Evolutionary conservation across 345 rosid species (phyloP), one percentile per base, ranked within the genome.

Genomic region (Acer campestre): DNA sequence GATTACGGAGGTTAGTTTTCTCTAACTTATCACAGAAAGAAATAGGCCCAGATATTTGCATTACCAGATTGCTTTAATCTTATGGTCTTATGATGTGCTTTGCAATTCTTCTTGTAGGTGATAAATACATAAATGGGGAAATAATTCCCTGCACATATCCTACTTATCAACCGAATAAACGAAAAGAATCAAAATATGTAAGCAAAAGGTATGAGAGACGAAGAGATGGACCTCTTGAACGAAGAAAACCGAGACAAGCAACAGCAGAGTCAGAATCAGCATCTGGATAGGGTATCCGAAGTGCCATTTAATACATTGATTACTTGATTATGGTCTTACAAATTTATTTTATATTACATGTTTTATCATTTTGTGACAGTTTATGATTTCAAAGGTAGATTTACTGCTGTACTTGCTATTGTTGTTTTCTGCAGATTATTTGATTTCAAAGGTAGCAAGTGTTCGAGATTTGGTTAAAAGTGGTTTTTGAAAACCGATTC

Each of bases 121-220:
- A 95, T 80, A 95, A 95, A 81, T 95, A 95, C 80, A 71, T 90
- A 79, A 95, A 95, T 75, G 99, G 99, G 61, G 97, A 93, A 86
- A 95, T 95, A 22, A 90, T 93, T 73, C 96, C 98, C 2, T 92
- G 96, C 89, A 87, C 91, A 48, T 95, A 95, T 80, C 98, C 99
- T 3, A 95, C 98, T 48, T 95, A 92, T 82, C 98, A 95, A 80
- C 98, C 97, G 68, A 95, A 92, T 82, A 85, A 86, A 68, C 85
- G 97, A 16, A 89, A 84, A 49, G 85, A 79, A 81, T 75, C 93
- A 0, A 90, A 88, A 82, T 86, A 85, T 73, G 90, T 84, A 82
- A 89, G 86, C 69, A 88, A 73, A 82, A 89, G 92, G 80, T 93
- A 93, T 65, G 99, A 93, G 76, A 89, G 98, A 72, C 85, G 88